Evolutionary conservation across 139 green algal species (phyloP), one percentile per base, ranked within the genome.

Genomic region (Chlamydomonas sp.): DNA sequence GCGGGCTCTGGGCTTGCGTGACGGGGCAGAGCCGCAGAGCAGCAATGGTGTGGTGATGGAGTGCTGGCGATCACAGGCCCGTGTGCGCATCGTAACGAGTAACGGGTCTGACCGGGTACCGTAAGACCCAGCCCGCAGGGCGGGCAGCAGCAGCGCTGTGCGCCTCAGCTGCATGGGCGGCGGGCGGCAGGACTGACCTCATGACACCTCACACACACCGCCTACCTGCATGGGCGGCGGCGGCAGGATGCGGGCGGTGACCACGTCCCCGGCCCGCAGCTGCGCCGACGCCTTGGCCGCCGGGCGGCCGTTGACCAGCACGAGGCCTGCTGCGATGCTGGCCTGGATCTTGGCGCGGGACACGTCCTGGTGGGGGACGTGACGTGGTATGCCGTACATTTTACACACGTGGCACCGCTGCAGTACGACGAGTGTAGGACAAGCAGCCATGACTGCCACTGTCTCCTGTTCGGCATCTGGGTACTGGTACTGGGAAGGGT

Each of bases 261-360:
- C 90, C 1, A 75, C 14, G 88, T 99, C 97, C 0, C 97, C 97
- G 1, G 83, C 31, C 15, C 76, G 83, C 6, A 98, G 86, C 1
- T 63, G 57, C 10, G 83, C 72, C 1, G 91, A 92, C 0, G 93
- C 87, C 89, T 97, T 97, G 49, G 66, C 63, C 15, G 86, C 85
- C 60, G 79, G 67, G 5, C 63, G 49, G 18, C 94, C 91, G 77
- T 98, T 98, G 15, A 98, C 88, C 0, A 4, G 63, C 5, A 98
- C 94, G 20, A 91, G 75, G 15, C 96, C 96, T 0, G 85, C 80
- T 16, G 93, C 93, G 80, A 98, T 97, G 80, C 88, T 92, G 1
- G 89, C 89, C 78, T 95, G 91, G 62, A 97, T 85, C 62, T 94
- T 93, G 15, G 93, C 93, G 0, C 96, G 87, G 85, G 94, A 97